Percentiles rank a stretch among this genome's conserved stretches.
These are phyloP conservation scores for Arthrocladium fulminans DNA, from an alignment of 2,329 filamentous ascomycete species.

Conservation along the genomic window DNA sequence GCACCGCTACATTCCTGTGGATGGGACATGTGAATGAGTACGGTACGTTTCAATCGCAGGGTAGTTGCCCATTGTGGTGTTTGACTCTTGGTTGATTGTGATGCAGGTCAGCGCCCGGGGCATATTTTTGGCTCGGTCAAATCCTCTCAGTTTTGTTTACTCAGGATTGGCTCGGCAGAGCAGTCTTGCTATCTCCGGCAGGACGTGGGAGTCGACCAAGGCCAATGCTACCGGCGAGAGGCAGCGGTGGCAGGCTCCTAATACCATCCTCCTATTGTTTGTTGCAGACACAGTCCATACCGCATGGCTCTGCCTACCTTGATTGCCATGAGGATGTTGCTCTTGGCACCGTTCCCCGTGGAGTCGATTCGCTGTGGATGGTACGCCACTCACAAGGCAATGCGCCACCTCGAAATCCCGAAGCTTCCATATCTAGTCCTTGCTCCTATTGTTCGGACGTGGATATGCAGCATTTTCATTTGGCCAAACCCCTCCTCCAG, in stretches of 20 bases:
- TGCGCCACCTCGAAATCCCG: background rate
- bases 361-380: background rate
- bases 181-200: constrained; percentile 39
- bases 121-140: constrained; percentile 40
- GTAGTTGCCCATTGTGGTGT: too few species aligned
- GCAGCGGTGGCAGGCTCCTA: constrained; percentile 8
- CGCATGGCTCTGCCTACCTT: constrained; percentile 21
- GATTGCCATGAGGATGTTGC: constrained; percentile 21
- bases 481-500: background rate
- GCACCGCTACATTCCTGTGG: constrained; percentile 12
- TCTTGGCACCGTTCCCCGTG: constrained; percentile 20
- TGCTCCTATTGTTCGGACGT: background rate
- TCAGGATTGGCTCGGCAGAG: constrained; percentile 55
- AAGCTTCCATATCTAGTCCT: background rate
- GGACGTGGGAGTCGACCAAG: background rate
- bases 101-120: constrained; percentile 42
- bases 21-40: constrained; percentile 15
- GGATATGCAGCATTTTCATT: background rate
- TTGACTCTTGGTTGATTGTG: too few species aligned
- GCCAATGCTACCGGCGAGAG: background rate
- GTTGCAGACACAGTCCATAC: constrained; percentile 11
- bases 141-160: constrained; percentile 47
- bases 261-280: constrained; percentile 18
- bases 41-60: too few species aligned
- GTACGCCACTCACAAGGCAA: too few species aligned